Evolutionary conservation across 2,329 filamentous ascomycete species (phyloP).

Genomic region (Aspergillus quadricinctus): DNA sequence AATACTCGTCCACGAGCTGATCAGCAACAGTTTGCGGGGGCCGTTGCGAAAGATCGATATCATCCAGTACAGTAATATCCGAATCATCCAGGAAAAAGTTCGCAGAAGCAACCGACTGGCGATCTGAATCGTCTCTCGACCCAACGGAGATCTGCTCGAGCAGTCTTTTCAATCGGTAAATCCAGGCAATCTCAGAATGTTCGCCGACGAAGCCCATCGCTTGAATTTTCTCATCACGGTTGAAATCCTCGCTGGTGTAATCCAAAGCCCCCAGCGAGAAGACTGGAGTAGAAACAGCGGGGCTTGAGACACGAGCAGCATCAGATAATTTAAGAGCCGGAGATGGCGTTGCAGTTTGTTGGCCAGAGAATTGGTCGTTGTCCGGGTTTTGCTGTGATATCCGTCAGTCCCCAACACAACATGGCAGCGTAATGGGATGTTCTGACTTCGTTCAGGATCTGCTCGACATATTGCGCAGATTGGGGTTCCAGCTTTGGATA

Average conservation of each 20-base stretch:
- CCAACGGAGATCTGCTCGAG: slow-evolving; percentile 24
- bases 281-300: slow-evolving; percentile 10
- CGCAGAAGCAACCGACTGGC: slow-evolving; percentile 27
- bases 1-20: slow-evolving; percentile 37
- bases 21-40: slow-evolving; percentile 37
- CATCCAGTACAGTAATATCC: slow-evolving; percentile 28
- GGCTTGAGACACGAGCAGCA: slow-evolving; percentile 8
- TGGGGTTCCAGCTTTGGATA: slow-evolving; percentile 29
- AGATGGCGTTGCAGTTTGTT: slow-evolving; percentile 10
- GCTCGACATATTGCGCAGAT: slow-evolving; percentile 32
- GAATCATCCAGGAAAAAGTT: slow-evolving; percentile 41
- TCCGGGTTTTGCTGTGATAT: slow-evolving; percentile 11
- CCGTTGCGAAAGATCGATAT: slow-evolving; percentile 33
- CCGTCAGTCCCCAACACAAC: slow-evolving; percentile 2
- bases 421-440: slow-evolving; percentile 1
- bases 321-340: slow-evolving; percentile 8
- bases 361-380: slow-evolving; percentile 7
- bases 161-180: slow-evolving; percentile 37
- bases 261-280: slow-evolving; percentile 35
- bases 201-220: slow-evolving; percentile 42
- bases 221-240: slow-evolving; percentile 35
- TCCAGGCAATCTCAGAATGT: slow-evolving; percentile 43
- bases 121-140: slow-evolving; percentile 16
- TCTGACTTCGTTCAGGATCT: slow-evolving; percentile 32
- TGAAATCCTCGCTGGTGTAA: slow-evolving; percentile 42